Conservation (phyloP, 2,329 filamentous ascomycete species). For the Sporothrix protearum region DNA sequence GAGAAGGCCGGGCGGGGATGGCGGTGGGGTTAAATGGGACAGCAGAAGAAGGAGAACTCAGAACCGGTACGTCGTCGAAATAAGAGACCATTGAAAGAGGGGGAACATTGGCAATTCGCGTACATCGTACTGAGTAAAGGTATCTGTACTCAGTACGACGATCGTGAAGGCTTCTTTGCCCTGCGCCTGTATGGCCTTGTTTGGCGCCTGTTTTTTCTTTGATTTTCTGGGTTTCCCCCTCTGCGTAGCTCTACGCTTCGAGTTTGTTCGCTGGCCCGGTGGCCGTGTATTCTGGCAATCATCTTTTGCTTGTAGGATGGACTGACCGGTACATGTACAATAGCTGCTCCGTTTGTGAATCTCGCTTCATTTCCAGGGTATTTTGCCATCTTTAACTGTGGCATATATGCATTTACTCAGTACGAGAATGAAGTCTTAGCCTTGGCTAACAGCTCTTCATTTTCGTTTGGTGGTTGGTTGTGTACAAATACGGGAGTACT, state of each 20-base stretch:
- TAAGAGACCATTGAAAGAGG: background rate
- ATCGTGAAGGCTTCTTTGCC: background rate
- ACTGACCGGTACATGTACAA: no score
- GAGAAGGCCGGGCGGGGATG: background rate
- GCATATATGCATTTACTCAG: no score
- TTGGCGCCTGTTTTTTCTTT: background rate
- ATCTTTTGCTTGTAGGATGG: no score
- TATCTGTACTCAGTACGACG: no score
- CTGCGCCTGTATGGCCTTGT: background rate
- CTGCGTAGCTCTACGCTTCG: background rate
- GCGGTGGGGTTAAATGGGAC: constrained; percentile 3
- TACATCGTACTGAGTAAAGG: no score
- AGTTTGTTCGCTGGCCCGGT: background rate
- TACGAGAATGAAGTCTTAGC: background rate
- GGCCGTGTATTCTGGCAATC: background rate
- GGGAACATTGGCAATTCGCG: no score
- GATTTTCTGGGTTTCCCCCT: background rate
- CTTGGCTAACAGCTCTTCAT: background rate
- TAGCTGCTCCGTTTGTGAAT: background rate
- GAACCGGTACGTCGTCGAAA: no score
- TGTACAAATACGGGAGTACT: no score
- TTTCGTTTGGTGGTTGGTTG: background rate
- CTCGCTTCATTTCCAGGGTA: background rate
- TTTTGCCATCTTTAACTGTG: background rate
- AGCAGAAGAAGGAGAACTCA: background rate